phyloP scores from a whole-genome alignment of 176 grass and related monocot genomes.

The Cenchrus purpureus region DNA sequence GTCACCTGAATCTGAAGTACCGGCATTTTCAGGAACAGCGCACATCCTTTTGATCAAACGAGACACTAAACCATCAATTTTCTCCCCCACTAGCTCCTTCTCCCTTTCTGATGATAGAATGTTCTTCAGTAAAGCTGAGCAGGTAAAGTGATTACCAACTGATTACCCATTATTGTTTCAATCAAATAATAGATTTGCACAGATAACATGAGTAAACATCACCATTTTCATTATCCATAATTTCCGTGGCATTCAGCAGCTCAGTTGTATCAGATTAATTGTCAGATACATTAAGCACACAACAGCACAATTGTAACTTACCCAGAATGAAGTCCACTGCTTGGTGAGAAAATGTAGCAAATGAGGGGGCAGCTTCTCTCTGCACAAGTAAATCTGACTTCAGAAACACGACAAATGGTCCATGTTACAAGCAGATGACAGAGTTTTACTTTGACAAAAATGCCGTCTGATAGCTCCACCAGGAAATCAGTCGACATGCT shows the following conservation, averaged over 20 bases:
- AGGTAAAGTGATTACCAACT: constrained; percentile 33
- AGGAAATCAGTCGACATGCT: constrained; percentile 81
- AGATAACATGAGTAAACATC: not conserved
- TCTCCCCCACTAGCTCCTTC: constrained; percentile 69
- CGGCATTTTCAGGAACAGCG: constrained; percentile 50
- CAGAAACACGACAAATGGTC: not conserved
- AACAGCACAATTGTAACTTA: constrained; percentile 31
- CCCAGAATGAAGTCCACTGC: constrained; percentile 89
- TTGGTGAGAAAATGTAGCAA: constrained; percentile 86
- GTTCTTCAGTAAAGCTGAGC: constrained; percentile 83
- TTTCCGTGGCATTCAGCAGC: not conserved
- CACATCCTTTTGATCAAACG: constrained; percentile 95
- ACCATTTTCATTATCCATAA: not conserved
- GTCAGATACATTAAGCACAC: not conserved
- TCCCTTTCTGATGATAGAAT: constrained; percentile 69
- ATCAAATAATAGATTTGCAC: constrained; percentile 1
- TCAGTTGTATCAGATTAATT: not conserved
- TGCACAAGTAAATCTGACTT: constrained; percentile 50
- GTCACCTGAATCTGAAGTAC: constrained; percentile 54
- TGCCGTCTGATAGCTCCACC: constrained; percentile 69
- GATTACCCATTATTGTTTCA: not conserved
- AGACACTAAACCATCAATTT: constrained; percentile 70
- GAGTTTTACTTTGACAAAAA: constrained; percentile 63
- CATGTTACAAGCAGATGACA: constrained; percentile 11
- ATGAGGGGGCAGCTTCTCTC: constrained; percentile 58